A percentile compares a stretch with the other conserved stretches of the same genome.
These are phyloP conservation scores for Rhizoclosmatium globosum DNA, from an alignment of 192 early-diverging fungal genomes.

Conservation along the genomic window DNA sequence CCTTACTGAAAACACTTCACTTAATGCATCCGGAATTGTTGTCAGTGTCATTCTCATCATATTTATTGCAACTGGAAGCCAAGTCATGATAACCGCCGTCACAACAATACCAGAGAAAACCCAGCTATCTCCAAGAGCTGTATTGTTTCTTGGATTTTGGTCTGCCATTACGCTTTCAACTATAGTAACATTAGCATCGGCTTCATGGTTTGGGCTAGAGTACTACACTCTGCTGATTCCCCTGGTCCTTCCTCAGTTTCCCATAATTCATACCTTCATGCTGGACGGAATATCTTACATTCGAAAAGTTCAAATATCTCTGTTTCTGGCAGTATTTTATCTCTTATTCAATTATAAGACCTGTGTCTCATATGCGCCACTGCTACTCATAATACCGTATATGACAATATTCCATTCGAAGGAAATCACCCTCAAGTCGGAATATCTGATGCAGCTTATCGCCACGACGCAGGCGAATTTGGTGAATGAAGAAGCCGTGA, in stretches of 20 bases:
- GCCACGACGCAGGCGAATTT: slow-evolving; percentile 54
- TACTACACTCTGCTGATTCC: slow-evolving; percentile 17
- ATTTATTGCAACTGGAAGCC: slow-evolving; percentile 28
- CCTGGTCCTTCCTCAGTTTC: slow-evolving; percentile 24
- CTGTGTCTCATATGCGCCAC: slow-evolving; percentile 20
- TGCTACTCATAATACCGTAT: slow-evolving; percentile 21
- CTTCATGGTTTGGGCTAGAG: neutral
- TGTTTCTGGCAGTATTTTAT: neutral
- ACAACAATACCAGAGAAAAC: neutral
- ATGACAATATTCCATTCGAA: slow-evolving; percentile 23
- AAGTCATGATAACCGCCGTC: slow-evolving; percentile 25
- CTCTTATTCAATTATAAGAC: slow-evolving; percentile 11
- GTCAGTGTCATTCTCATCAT: slow-evolving; percentile 3
- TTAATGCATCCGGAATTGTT: neutral
- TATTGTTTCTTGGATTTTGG: slow-evolving; percentile 26
- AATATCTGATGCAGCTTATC: slow-evolving; percentile 48
- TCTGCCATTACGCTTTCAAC: slow-evolving; percentile 21
- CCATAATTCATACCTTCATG: slow-evolving; percentile 28
- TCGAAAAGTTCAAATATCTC: neutral
- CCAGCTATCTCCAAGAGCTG: neutral
- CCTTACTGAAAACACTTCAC: neutral
- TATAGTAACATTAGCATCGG: slow-evolving; percentile 19
- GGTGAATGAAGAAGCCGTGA: slow-evolving; percentile 51
- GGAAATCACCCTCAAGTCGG: slow-evolving; percentile 37
- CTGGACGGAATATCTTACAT: slow-evolving; percentile 30